Percentiles rank a stretch among this genome's conserved stretches.
Conservation (phyloP, 2,329 filamentous ascomycete genomes). For the Trichoderma oligosporum region DNA sequence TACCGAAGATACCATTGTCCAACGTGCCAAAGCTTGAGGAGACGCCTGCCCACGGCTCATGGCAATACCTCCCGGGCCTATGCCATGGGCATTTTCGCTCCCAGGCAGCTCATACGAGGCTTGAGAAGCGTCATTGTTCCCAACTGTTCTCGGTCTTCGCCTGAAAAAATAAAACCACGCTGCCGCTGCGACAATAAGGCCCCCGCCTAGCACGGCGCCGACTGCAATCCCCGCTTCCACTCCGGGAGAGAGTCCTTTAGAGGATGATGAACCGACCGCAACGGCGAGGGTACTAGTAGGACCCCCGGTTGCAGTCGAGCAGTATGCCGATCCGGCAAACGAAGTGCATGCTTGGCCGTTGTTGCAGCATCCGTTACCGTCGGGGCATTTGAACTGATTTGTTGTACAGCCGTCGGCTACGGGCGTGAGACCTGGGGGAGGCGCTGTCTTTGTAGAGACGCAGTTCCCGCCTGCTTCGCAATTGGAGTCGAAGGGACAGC, state of each 20-base stretch:
- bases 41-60: slow-evolving; percentile 13
- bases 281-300: slow-evolving; percentile 23
- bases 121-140: neutral
- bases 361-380: slow-evolving; percentile 50
- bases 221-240: slow-evolving; percentile 57
- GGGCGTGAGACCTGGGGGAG: slow-evolving; percentile 32
- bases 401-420: slow-evolving; percentile 44
- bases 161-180: slow-evolving; percentile 48
- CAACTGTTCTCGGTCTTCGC: slow-evolving; percentile 27
- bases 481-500: slow-evolving; percentile 45
- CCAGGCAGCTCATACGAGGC: neutral
- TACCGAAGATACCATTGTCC: slow-evolving; percentile 42
- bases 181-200: slow-evolving; percentile 40
- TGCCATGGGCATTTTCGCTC: slow-evolving; percentile 17
- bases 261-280: neutral
- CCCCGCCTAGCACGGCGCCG: slow-evolving; percentile 45
- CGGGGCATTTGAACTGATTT: slow-evolving; percentile 42
- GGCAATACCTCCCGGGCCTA: slow-evolving; percentile 21
- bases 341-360: slow-evolving; percentile 42
- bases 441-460: slow-evolving; percentile 30
- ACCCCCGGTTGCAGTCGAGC: slow-evolving; percentile 37
- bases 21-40: slow-evolving; percentile 24
- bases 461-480: slow-evolving; percentile 40
- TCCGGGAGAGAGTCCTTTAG: slow-evolving; percentile 33
- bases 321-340: slow-evolving; percentile 36